A percentile compares a stretch with the other conserved stretches of the same genome.
These are phyloP conservation scores for Colletotrichum liaoningense DNA, from an alignment of 2,329 filamentous ascomycete species.

Conservation along the genomic window DNA sequence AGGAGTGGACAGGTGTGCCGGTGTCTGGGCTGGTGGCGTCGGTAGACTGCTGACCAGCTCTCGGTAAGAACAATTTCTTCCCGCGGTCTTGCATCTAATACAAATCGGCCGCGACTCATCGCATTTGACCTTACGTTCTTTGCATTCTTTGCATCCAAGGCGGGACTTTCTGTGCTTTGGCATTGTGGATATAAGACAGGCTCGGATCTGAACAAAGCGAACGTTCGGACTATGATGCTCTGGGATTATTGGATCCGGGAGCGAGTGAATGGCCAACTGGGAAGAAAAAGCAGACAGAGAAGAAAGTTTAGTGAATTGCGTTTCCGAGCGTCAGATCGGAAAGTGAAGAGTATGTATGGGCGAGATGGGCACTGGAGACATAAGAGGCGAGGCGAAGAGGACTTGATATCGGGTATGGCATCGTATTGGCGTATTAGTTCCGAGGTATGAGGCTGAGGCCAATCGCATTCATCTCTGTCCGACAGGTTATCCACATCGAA, in stretches of 20 bases:
- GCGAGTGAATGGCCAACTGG: too few species aligned
- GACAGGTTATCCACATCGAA: not conserved
- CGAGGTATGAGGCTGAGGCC: not conserved
- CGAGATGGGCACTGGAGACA: not conserved
- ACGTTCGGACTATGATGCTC: not conserved
- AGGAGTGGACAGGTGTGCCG: constrained; percentile 39
- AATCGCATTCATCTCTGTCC: not conserved
- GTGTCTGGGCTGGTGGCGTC: not conserved
- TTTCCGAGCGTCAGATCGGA: not conserved
- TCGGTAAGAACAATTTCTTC: constrained; percentile 47
- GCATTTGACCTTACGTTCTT: constrained; percentile 54
- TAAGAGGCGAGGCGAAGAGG: not conserved
- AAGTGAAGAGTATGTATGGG: not conserved
- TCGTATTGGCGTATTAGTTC: not conserved
- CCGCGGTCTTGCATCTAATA: constrained; percentile 51
- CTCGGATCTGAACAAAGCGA: not conserved
- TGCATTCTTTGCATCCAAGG: constrained; percentile 53
- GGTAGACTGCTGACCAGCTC: not conserved
- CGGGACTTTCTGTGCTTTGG: constrained; percentile 50
- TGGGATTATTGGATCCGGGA: not conserved
- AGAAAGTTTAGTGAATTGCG: not conserved
- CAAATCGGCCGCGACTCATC: constrained; percentile 54
- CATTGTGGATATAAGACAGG: not conserved
- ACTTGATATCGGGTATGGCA: not conserved
- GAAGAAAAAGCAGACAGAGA: not conserved